phyloP scores from a whole-genome alignment of 768 basidiomycete species.

The Dendrothele bispora region DNA sequence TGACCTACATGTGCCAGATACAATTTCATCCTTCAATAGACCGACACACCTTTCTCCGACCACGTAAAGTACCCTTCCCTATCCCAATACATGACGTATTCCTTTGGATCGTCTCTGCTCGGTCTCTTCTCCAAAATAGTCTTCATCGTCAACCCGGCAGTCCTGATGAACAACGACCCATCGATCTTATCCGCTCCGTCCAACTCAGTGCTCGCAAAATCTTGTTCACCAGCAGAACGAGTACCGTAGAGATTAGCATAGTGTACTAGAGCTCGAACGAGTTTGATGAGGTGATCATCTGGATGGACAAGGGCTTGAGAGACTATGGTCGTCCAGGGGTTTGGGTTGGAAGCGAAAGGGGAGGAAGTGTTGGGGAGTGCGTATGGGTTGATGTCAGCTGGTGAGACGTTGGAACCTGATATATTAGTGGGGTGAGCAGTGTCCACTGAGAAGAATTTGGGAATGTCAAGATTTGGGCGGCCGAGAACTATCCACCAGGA shows the following conservation, averaged over 20 bases:
- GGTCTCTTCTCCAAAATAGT: constrained; percentile 18
- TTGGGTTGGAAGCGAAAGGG: constrained; percentile 17
- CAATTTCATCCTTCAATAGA: too few species aligned
- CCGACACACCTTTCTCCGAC: too few species aligned
- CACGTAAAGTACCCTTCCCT: too few species aligned
- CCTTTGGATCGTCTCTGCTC: too few species aligned
- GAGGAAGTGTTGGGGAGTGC: constrained; percentile 24
- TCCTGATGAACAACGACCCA: constrained; percentile 57
- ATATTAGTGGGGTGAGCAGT: constrained; percentile 12
- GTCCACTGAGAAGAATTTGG: constrained; percentile 36
- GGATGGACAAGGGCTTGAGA: constrained; percentile 43
- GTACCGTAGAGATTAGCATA: constrained; percentile 39
- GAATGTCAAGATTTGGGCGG: constrained; percentile 35
- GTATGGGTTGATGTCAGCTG: constrained; percentile 15
- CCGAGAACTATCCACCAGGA: constrained; percentile 47
- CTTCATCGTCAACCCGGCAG: constrained; percentile 47
- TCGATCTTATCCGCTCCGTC: constrained; percentile 50
- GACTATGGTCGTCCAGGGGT: constrained; percentile 46
- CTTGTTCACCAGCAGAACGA: constrained; percentile 19
- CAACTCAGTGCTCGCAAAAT: constrained; percentile 31
- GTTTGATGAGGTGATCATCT: constrained; percentile 47
- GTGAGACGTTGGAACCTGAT: neutral
- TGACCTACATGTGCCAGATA: too few species aligned
- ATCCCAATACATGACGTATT: too few species aligned
- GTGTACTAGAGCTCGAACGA: constrained; percentile 45